Evolutionary conservation across 1,139 yeast species (phyloP).

Genomic region (Scheffersomyces quercinus): DNA sequence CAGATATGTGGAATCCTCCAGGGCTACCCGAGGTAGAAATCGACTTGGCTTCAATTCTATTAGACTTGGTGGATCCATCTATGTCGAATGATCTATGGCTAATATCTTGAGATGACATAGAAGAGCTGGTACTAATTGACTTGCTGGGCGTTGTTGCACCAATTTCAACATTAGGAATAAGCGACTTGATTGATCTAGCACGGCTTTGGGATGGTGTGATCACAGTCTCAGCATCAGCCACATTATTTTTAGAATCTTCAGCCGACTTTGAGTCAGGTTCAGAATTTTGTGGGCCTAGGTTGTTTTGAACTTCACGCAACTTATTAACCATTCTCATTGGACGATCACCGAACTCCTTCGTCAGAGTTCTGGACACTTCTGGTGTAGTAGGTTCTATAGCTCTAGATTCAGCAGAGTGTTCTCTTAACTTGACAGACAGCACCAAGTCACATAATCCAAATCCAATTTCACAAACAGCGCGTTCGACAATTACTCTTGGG

Average conservation of each 20-base stretch:
- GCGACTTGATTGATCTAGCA: not conserved
- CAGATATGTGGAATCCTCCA: slow-evolving; percentile 14
- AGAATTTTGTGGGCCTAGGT: too few relatives aligned
- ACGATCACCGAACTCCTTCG: slow-evolving; percentile 46
- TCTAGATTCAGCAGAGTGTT: slow-evolving; percentile 17
- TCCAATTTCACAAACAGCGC: slow-evolving; percentile 75
- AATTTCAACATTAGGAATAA: not conserved
- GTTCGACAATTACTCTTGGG: slow-evolving; percentile 74
- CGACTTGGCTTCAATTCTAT: not conserved
- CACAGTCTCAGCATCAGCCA: too few relatives aligned
- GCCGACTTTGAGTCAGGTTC: too few relatives aligned
- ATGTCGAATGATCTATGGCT: too few relatives aligned
- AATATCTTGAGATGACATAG: too few relatives aligned
- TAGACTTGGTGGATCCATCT: too few relatives aligned
- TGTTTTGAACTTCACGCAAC: slow-evolving; percentile 20
- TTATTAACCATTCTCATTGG: slow-evolving; percentile 62
- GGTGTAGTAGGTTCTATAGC: slow-evolving; percentile 5
- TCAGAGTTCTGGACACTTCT: not conserved
- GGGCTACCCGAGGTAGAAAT: slow-evolving; percentile 6
- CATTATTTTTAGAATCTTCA: too few relatives aligned
- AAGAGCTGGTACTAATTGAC: too few relatives aligned
- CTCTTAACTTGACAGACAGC: slow-evolving; percentile 51
- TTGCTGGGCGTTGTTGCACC: not conserved
- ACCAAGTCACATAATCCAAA: slow-evolving; percentile 74
- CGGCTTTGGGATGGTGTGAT: too few relatives aligned